Base-by-base conservation (phyloP, 345 rosid genomes). In the Gossypium arboreum region DNA sequence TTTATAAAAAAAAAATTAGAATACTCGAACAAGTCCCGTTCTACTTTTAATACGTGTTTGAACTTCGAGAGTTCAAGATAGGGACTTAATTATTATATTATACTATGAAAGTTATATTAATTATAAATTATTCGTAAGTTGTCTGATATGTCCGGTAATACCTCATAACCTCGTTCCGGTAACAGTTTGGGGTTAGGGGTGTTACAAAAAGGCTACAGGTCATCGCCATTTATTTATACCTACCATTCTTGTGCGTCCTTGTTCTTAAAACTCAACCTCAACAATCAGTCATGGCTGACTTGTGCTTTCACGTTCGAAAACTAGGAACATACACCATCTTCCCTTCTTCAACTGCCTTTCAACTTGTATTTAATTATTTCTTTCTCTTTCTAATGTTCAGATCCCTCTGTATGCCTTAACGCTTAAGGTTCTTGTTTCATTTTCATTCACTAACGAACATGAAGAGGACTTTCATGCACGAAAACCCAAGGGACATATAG, bases 341-440 rank as follows among this genome's bases (percentile, higher is more conserved):
- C 41, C 54, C 73, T 72, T 59, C 75, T 22, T 34, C 73, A 45
- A 9, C 68, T 59, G 66, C 75, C 75, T 43, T 72, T 56, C 75
- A 44, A 56, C 39, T 41, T 12, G 4, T 15, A 39, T 6, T 12
- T 12, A 24, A 22, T 39, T 41, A 39, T 18, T 44, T 29, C 12
- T 20, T 67, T 20, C 65, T 15, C 5, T 5, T 34, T 34, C 41
- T 34, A 34, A 34, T 34, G 41, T 34, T 34, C 41, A 34, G 41
- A 34, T 34, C 41, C 12, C 25, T n/a, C 74, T 39, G 51, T 39
- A 4, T 39, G 6, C 64, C 47, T 43, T 55, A 56, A 20, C 12
- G 60, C 12, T 20, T 3, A 48, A 48, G 52, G 52, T 48, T 48
- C 73, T 62, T 48, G n/a, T 25, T 18, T 50, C 2, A 45, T 78